Evolutionary conservation across 169 alveolate species (phyloP), one percentile per base, ranked within the genome.

Genomic region (Babesia caballi): DNA sequence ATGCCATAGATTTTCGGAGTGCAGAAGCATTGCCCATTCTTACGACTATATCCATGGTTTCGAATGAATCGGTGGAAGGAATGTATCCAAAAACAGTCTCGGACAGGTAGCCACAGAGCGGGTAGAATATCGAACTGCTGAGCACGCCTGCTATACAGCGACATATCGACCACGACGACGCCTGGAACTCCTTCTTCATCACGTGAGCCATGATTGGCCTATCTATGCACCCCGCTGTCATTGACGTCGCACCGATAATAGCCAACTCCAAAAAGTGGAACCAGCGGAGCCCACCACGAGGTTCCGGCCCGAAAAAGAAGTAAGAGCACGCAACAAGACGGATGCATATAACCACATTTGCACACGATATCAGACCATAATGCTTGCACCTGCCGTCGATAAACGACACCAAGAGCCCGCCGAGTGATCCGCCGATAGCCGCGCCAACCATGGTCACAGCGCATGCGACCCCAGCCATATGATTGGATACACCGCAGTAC

Each of bases 221-320:
- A 58, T 90, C 94, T 25, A 93, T 94, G 4, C 95, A 94, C 40
- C 91, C 93, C 6, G 95, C 97, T 12, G 97, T 92, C 69, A 93
- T 85, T n/a, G 94, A 92, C 15, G 94, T 82, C 46, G 91, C 66
- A 27, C 97, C 97, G 50, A 92, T 75, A 17, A 90, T 56, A 53
- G 93, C 85, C 44, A 95, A 84, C 46, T 69, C 38, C 25, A 87
- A 33, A 54, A 66, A 61, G 40, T 66, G 84, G 25, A 53, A 75
- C 40, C 66, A 54, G 8, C 6, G 30, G 40, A 52, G 42, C 27
- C 35, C 21, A 19, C 61, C 61, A 3, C 25, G 0, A 40, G 82
- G 36, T 4, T 8, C 14, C 25, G 32, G 32, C 3, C 61, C 61
- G 8, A 52, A 52, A 38, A 52, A 52, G 36, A 52, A 30, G 32